Evolutionary conservation across 2,329 filamentous ascomycete genomes (phyloP).

Genomic region (Stagonosporopsis cucurbitacearum): DNA sequence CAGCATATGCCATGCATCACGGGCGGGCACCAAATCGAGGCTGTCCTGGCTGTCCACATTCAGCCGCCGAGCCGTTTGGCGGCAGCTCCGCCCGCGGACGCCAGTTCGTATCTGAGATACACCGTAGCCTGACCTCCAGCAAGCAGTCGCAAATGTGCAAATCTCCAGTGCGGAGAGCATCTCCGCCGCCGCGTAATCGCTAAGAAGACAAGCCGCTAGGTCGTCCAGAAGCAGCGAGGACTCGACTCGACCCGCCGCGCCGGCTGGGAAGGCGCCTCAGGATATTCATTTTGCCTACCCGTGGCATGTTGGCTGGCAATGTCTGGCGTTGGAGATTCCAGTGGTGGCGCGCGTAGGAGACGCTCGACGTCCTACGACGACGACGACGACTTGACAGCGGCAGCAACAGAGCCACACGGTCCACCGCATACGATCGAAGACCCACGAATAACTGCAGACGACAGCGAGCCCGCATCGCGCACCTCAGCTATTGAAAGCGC

Average conservation of each 20-base stretch:
- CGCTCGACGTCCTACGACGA: slow-evolving; percentile 38
- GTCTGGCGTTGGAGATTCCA: slow-evolving; percentile 37
- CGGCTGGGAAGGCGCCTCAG: slow-evolving; percentile 1
- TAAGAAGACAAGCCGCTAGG: slow-evolving; percentile 30
- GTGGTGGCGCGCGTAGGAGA: slow-evolving; percentile 39
- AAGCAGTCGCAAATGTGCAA: slow-evolving; percentile 5
- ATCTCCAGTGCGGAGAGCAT: slow-evolving; percentile 4
- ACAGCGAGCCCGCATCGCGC: slow-evolving; percentile 21
- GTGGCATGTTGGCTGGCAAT: slow-evolving; percentile 37
- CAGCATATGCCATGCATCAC: slow-evolving; percentile 14
- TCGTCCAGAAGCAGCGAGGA: slow-evolving; percentile 13
- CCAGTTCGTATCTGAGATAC: neutral
- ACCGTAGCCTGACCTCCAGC: slow-evolving; percentile 2
- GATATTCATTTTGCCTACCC: slow-evolving; percentile 10
- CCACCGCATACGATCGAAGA: slow-evolving; percentile 26
- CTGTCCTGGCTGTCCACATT: slow-evolving; percentile 15
- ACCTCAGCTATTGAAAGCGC: slow-evolving; percentile 32
- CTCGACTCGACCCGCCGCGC: slow-evolving; percentile 16
- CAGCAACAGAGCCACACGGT: slow-evolving; percentile 17
- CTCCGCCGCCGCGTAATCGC: slow-evolving; percentile 27
- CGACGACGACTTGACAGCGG: slow-evolving; percentile 27
- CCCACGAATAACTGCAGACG: slow-evolving; percentile 17
- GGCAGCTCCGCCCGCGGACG: slow-evolving; percentile 5
- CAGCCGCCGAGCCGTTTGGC: slow-evolving; percentile 13
- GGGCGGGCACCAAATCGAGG: slow-evolving; percentile 11